Base-by-base conservation (phyloP, 2,329 filamentous ascomycete species). In the Aureobasidium leucospermi region DNA sequence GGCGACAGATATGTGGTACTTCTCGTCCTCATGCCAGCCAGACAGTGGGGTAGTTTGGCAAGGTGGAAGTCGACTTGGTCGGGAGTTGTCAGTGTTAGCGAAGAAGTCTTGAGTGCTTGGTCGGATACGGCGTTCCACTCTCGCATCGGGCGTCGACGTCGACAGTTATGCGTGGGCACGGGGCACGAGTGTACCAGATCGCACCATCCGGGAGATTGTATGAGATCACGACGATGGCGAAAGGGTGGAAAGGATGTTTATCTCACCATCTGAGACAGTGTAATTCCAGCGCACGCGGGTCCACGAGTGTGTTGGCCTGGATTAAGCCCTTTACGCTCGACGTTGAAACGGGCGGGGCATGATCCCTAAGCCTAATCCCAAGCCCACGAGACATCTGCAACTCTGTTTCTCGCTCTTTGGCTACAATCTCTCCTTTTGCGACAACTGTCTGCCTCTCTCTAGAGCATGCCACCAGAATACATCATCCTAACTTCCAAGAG, bases 261-360 rank as follows among this genome's bases (percentile, higher is more conserved):
- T 47, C 45, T 31, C 23, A 58, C 32, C 43, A 58, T 58, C 55
- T 48, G 55, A 58, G 42, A 58, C 52, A 56, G 29, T 32, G 52
- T 31, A 56, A 56, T 56, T 38, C 52, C 41, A 34, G 36, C 31
- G 13, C 38, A 42, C 38, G n/a, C 38, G 9, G 11, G 5, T 19
- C 28, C 29, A 29, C 51, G 28, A 42, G 10, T 6, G 23, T 34
- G 28, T 55, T 42, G 51, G 23, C 51, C 51, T 43, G 38, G 15
- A 7, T 36, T 10, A n/a, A 34, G 8, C 15, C 51, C 38, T 43
- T 53, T 10, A 29, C 51, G 38, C 38, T 28, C 39, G 51, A 43
- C 51, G 51, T 55, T 55, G 38, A 32, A 55, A 55, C 51, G 28
- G 34, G 39, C 29, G 38, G 49, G 51, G 51, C 15, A n/a, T 39